Conservation (phyloP, 2,329 filamentous ascomycete species). For the Truncatella angustata region DNA sequence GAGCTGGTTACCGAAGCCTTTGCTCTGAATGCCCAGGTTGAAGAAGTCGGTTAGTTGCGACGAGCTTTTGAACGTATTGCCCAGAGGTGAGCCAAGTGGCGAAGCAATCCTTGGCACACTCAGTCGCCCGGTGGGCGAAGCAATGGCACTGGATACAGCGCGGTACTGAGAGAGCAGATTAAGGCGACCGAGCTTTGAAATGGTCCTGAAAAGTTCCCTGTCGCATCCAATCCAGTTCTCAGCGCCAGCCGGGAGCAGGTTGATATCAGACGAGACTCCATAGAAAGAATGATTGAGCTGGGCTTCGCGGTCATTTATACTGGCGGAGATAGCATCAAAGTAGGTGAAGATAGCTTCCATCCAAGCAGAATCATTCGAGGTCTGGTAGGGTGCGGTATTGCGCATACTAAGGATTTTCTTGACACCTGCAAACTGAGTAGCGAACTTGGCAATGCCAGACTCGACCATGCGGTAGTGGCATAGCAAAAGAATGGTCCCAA, state of each 20-base stretch:
- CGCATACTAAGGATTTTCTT: constrained; percentile 84
- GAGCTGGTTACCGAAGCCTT: constrained; percentile 58
- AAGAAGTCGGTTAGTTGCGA: constrained; percentile 46
- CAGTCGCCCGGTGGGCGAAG: constrained; percentile 22
- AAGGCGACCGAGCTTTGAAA: constrained; percentile 78
- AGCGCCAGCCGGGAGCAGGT: constrained; percentile 56
- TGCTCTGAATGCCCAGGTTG: constrained; percentile 52
- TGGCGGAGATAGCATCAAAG: constrained; percentile 90
- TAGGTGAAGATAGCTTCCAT: constrained; percentile 92
- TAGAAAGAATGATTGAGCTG: constrained; percentile 71
- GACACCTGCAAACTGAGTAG: constrained; percentile 88
- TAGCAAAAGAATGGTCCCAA: constrained; percentile 82
- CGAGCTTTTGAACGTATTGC: constrained; percentile 40
- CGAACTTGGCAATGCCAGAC: constrained; percentile 88
- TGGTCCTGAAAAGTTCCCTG: constrained; percentile 79
- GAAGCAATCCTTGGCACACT: constrained; percentile 30
- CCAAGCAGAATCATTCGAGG: constrained; percentile 73
- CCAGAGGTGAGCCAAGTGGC: constrained; percentile 39
- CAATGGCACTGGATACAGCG: constrained; percentile 43
- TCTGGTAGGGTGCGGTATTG: constrained; percentile 50
- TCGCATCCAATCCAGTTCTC: constrained; percentile 91
- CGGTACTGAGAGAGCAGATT: constrained; percentile 78
- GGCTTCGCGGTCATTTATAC: constrained; percentile 86
- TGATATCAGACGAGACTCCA: constrained; percentile 47
- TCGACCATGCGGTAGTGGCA: constrained; percentile 94